Evolutionary conservation across 495 filamentous ascomycete species (phyloP).

Genomic region (Tetracladium marchalianum): DNA sequence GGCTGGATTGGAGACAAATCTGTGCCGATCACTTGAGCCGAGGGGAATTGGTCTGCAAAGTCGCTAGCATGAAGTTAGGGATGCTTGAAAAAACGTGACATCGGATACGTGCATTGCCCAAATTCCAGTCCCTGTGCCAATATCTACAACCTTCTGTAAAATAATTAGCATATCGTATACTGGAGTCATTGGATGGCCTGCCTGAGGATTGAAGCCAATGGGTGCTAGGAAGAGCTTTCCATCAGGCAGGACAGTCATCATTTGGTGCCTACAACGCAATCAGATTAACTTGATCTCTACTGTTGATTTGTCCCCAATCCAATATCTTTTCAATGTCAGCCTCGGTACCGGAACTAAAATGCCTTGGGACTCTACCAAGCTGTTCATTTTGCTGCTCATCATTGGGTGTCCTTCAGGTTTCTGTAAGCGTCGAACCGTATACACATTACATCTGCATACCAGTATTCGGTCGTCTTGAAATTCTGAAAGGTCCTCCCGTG

Average conservation of each 20-base stretch:
- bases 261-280: slow-evolving; percentile 4
- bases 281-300: not conserved
- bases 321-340: no score
- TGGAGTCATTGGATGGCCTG: no score
- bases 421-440: no score
- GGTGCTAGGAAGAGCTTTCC: slow-evolving; percentile 54
- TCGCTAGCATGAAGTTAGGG: slow-evolving; percentile 14
- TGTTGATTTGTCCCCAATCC: not conserved
- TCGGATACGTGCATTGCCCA: slow-evolving; percentile 29
- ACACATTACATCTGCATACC: not conserved
- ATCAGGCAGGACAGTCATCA: slow-evolving; percentile 36
- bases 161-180: slow-evolving; percentile 1
- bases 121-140: slow-evolving; percentile 53
- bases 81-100: not conserved
- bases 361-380: no score
- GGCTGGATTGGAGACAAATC: slow-evolving; percentile 42
- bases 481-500: not conserved
- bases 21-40: slow-evolving; percentile 27
- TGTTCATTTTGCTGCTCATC: slow-evolving; percentile 10
- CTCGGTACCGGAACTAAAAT: no score
- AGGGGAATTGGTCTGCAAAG: slow-evolving; percentile 29
- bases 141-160: slow-evolving; percentile 48
- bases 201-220: slow-evolving; percentile 35
- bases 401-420: slow-evolving; percentile 7
- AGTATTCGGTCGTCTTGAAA: not conserved